These are phyloP conservation scores for Pontederia paniculata DNA, from an alignment of 176 grass and related monocot species.

Conservation along the genomic window DNA sequence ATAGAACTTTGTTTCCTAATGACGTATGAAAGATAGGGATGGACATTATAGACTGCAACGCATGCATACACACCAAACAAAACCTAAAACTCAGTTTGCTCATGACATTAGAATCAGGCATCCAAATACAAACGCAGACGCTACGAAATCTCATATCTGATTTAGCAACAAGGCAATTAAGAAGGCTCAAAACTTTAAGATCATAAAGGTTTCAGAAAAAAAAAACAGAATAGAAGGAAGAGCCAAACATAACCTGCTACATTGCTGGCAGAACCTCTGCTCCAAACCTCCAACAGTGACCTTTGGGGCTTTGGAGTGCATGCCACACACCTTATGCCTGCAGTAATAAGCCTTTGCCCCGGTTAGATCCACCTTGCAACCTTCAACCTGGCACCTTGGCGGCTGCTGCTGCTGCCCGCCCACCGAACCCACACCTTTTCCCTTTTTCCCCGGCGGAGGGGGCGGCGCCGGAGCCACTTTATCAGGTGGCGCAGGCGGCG, in stretches of 20 bases:
- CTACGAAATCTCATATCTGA: too few relatives aligned
- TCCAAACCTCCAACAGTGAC: constrained; percentile 72
- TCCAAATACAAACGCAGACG: too few relatives aligned
- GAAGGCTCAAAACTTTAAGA: too few relatives aligned
- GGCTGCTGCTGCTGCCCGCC: constrained; percentile 13
- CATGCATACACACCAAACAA: too few relatives aligned
- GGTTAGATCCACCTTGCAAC: constrained; percentile 73
- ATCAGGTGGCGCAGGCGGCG: not conserved
- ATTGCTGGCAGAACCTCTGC: constrained; percentile 98
- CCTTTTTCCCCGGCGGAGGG: constrained; percentile 30
- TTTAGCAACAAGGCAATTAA: too few relatives aligned
- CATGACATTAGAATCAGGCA: too few relatives aligned
- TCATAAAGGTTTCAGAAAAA: too few relatives aligned
- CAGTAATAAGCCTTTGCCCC: constrained; percentile 61
- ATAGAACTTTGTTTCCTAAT: too few relatives aligned
- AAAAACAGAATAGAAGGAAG: not conserved
- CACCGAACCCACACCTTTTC: constrained; percentile 32
- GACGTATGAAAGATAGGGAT: too few relatives aligned
- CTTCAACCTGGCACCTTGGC: constrained; percentile 82
- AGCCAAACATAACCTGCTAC: constrained; percentile 50
- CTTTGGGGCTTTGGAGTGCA: constrained; percentile 59
- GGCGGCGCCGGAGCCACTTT: not conserved
- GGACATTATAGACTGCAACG: too few relatives aligned
- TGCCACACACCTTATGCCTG: constrained; percentile 77
- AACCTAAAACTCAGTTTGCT: too few relatives aligned